Evolutionary conservation across 805 yeast genomes (phyloP).

Genomic region (Suhomyces sp.): DNA sequence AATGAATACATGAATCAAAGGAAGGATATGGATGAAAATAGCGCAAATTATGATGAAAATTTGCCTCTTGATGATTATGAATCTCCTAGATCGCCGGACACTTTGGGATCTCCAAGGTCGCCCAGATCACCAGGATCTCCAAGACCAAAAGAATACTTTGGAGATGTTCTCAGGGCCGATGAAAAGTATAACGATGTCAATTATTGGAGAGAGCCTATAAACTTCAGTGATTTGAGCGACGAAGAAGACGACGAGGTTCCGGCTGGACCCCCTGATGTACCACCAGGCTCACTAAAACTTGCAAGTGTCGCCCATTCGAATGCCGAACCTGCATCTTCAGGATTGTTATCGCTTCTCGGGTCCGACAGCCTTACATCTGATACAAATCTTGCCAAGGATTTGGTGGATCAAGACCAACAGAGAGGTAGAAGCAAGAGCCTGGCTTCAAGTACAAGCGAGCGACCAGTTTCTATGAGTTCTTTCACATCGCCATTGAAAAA

Average conservation of each 20-base stretch:
- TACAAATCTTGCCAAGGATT: background rate
- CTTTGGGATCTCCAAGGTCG: constrained; percentile 3
- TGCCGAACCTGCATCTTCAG: constrained; percentile 8
- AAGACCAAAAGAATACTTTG: constrained; percentile 29
- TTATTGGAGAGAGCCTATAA: constrained; percentile 87
- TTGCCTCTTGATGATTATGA: background rate
- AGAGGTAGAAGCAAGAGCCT: constrained; percentile 4
- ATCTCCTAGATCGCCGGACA: constrained; percentile 6
- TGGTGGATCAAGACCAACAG: background rate
- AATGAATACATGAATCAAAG: constrained; percentile 29
- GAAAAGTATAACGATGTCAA: constrained; percentile 81
- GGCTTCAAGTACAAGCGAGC: constrained; percentile 13
- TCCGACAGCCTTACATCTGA: background rate
- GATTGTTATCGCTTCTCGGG: constrained; percentile 3
- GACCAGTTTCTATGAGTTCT: constrained; percentile 34
- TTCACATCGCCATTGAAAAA: constrained; percentile 41
- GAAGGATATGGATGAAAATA: constrained; percentile 7
- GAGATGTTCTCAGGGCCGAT: constrained; percentile 34
- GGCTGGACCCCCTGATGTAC: constrained; percentile 5
- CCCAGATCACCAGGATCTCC: constrained; percentile 25
- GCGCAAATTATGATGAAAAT: background rate
- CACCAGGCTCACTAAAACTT: background rate
- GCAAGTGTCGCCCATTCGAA: constrained; percentile 2
- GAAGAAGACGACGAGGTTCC: constrained; percentile 15
- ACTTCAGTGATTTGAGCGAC: constrained; percentile 54